Percentiles rank a stretch among this genome's conserved stretches.
Conservation (phyloP, 2,329 filamentous ascomycete species). For the Coniella vitis region DNA sequence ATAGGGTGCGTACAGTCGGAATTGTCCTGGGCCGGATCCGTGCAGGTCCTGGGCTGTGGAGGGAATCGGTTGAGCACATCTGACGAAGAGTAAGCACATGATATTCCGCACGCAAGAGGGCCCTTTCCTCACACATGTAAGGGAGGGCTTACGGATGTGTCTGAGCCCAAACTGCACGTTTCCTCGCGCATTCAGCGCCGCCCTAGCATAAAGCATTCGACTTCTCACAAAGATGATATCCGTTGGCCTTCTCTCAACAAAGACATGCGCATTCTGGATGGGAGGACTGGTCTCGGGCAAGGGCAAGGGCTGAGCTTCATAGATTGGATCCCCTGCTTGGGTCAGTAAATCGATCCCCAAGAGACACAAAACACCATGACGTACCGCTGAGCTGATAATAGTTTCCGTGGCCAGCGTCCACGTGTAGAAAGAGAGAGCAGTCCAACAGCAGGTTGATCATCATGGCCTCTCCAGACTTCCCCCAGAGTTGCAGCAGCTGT, state of each 20-base stretch:
- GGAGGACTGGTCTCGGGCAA: background rate
- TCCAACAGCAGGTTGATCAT: slow-evolving; percentile 73
- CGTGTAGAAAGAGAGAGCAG: slow-evolving; percentile 64
- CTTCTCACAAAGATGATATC: slow-evolving; percentile 72
- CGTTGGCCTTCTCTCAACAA: slow-evolving; percentile 32
- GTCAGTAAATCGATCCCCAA: slow-evolving; percentile 14
- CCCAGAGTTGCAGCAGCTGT: slow-evolving; percentile 65
- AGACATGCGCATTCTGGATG: slow-evolving; percentile 6
- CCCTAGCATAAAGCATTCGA: slow-evolving; percentile 78
- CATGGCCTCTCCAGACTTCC: slow-evolving; percentile 65
- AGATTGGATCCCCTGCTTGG: slow-evolving; percentile 9
- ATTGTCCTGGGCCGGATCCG: background rate
- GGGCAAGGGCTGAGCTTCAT: slow-evolving; percentile 7
- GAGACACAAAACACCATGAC: background rate
- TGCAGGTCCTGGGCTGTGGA: slow-evolving; percentile 21
- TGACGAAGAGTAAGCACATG: slow-evolving; percentile 28
- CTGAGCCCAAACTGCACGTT: slow-evolving; percentile 66
- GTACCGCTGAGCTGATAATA: slow-evolving; percentile 74
- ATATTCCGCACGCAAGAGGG: too few relatives aligned
- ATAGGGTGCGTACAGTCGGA: slow-evolving; percentile 24
- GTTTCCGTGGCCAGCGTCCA: slow-evolving; percentile 56
- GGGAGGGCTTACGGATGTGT: slow-evolving; percentile 62
- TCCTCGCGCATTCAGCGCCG: slow-evolving; percentile 62
- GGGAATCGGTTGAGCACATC: slow-evolving; percentile 74
- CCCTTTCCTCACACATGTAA: background rate